Evolutionary conservation across 164 flowering plant species (phyloP).

Genomic region (Akebia trifoliata): DNA sequence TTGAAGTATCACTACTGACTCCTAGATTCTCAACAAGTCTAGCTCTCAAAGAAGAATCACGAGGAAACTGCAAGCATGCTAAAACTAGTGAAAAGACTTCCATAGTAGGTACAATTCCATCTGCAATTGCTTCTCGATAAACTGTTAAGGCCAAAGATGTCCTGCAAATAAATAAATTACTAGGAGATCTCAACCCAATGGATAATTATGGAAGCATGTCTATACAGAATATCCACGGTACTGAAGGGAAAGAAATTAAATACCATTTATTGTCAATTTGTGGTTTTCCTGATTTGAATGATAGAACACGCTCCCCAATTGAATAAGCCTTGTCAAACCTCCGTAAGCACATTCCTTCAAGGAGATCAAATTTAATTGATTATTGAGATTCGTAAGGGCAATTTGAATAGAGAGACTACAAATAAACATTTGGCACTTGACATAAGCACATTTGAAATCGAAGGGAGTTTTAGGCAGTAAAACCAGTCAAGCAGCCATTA

Average conservation of each 20-base stretch:
- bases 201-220: background rate
- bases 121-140: constrained; percentile 62
- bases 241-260: background rate
- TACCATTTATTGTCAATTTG: constrained; percentile 78
- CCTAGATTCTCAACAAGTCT: constrained; percentile 66
- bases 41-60: constrained; percentile 44
- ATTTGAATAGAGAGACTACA: too few relatives aligned
- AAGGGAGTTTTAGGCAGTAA: too few relatives aligned
- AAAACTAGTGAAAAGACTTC: constrained; percentile 70
- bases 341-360: constrained; percentile 71
- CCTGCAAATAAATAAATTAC: constrained; percentile 40
- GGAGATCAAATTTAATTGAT: constrained; percentile 9
- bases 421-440: too few relatives aligned
- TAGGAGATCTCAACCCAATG: background rate
- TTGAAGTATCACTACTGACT: constrained; percentile 37
- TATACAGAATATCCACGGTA: background rate
- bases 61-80: constrained; percentile 82
- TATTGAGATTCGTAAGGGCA: background rate
- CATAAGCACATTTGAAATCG: background rate
- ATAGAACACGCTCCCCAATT: constrained; percentile 60
- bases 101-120: constrained; percentile 51
- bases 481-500: too few relatives aligned
- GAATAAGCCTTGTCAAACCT: constrained; percentile 58
- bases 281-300: constrained; percentile 56
- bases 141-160: constrained; percentile 60